A percentile compares a stretch with the other conserved stretches of the same genome.
These are phyloP conservation scores for Penicillium ochrochloron DNA, from an alignment of 495 filamentous ascomycete species.

Conservation along the genomic window DNA sequence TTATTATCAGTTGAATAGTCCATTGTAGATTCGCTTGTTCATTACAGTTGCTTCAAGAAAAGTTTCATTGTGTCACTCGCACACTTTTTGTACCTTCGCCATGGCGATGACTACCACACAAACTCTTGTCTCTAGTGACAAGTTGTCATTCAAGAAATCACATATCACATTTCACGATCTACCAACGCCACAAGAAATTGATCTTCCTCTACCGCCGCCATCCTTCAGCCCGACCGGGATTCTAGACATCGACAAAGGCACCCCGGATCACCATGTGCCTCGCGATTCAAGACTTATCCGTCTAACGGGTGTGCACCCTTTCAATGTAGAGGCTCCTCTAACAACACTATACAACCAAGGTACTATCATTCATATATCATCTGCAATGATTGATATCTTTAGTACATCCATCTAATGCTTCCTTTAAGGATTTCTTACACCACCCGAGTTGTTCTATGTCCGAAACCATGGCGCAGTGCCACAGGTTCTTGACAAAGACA, in stretches of 20 bases:
- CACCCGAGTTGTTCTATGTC: conserved; percentile 94
- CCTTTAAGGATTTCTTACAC: conserved; percentile 74
- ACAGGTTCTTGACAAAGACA: conserved; percentile 69
- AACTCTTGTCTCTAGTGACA: conserved; percentile 18
- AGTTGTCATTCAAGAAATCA: conserved; percentile 28
- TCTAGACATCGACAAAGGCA: conserved; percentile 75
- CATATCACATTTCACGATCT: conserved; percentile 38
- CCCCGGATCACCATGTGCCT: conserved; percentile 85
- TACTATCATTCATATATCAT: conserved; percentile 14
- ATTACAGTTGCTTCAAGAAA: neutral
- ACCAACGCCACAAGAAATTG: conserved; percentile 35
- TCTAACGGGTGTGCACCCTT: conserved; percentile 89
- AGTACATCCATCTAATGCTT: neutral
- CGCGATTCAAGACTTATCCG: conserved; percentile 86
- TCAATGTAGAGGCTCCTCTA: conserved; percentile 91
- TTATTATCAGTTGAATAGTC: neutral
- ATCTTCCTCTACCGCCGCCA: conserved; percentile 74
- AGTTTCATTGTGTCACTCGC: neutral
- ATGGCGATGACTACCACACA: conserved; percentile 43
- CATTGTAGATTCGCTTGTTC: neutral
- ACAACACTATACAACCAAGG: conserved; percentile 81
- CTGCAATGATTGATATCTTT: neutral
- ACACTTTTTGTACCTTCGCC: neutral
- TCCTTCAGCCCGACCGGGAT: conserved; percentile 63
- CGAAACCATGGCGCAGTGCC: conserved; percentile 92